Base-by-base conservation (phyloP, 805 yeast species). In the Kluyveromyces aestuarii region DNA sequence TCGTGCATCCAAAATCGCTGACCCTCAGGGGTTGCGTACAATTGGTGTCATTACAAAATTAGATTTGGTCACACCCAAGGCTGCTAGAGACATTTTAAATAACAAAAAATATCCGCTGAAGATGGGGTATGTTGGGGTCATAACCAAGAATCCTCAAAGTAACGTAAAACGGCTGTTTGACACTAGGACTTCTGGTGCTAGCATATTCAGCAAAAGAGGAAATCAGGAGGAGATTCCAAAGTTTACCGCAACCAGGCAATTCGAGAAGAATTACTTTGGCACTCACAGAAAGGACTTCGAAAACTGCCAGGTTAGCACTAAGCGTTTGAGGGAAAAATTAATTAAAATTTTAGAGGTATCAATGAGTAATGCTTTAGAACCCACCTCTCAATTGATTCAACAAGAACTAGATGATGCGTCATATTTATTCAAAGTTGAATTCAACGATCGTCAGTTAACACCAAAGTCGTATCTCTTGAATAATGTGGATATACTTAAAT, bases 121-220 rank as follows among this genome's bases (percentile, higher is more conserved):
- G 58, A 87, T 93, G 96, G 99, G 99, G 0, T 93, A 93, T 63
- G 98, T 93, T 18, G 99, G 99, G 49, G 98, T 95, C n/a, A 84
- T 95, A 17, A 87, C 97, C 1, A 85, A 80, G 55, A 76, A 86
- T 0, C 96, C 93, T 7, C 70, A 60, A 14, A 43, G 48, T 3
- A 48, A 40, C 2, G 45, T 43, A 16, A 37, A 45, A 14, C 21
- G 48, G 18, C 39, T 50, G 14, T 50, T 50, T 21, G 53, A 50
- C n/a, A 37, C 44, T n/a, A 43, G 62, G 1, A 48, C 48, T 2
- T 40, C 48, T 14, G 17, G 40, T 19, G 27, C 40, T 37, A 44
- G 44, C 0, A 60, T 84, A 13, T 82, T 82, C 65, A 64, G 77
- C 49, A 72, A 83, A 52, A 71, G 70, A 49, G 65, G 78, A 2